A percentile compares a stretch with the other conserved stretches of the same genome.
These are phyloP conservation scores for Stentor coeruleus DNA, from an alignment of 73 alveolate genomes.

Conservation along the genomic window DNA sequence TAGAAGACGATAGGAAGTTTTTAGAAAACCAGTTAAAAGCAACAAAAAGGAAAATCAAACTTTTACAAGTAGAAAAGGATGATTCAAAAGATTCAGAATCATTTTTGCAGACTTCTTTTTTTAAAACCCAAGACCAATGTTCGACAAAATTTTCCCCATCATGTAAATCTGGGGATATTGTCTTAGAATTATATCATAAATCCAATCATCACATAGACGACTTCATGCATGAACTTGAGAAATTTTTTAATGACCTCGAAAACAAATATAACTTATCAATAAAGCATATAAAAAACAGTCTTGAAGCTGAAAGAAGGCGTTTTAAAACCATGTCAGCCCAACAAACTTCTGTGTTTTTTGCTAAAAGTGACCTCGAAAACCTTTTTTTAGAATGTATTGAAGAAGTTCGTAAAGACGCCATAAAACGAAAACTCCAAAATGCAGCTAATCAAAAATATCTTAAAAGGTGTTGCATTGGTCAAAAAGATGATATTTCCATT, in stretches of 20 bases:
- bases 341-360: constrained; percentile 35
- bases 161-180: too few relatives aligned
- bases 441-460: background rate
- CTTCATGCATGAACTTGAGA: too few relatives aligned
- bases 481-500: background rate
- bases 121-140: too few relatives aligned
- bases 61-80: too few relatives aligned
- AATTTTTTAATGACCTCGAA: background rate
- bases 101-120: too few relatives aligned
- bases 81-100: too few relatives aligned
- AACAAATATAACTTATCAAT: constrained; percentile 39
- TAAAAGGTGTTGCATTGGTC: too few relatives aligned
- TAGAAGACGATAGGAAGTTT: constrained; percentile 15
- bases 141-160: too few relatives aligned
- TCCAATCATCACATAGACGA: too few relatives aligned
- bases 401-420: constrained; percentile 74
- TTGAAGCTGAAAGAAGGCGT: constrained; percentile 42
- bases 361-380: constrained; percentile 70
- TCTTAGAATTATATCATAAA: too few relatives aligned
- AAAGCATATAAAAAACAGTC: constrained; percentile 37
- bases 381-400: constrained; percentile 79
- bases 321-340: constrained; percentile 35
- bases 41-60: background rate
- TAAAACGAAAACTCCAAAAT: constrained; percentile 35
- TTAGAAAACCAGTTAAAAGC: background rate